Evolutionary conservation across 441 rosid species (phyloP).

Genomic region (Croton laevigatus): DNA sequence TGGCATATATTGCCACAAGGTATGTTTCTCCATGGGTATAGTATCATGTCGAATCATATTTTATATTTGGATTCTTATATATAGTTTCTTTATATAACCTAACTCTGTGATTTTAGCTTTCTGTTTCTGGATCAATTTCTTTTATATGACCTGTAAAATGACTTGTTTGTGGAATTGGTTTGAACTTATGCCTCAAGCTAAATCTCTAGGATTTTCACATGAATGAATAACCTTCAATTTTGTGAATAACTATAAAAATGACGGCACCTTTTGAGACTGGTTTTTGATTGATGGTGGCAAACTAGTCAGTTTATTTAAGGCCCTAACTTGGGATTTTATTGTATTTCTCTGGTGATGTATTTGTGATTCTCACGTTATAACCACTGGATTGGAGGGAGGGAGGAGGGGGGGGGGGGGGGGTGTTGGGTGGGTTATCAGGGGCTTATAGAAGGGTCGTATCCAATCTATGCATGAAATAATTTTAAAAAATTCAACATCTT

Average conservation of each 20-base stretch:
- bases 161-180: background rate
- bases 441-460: background rate
- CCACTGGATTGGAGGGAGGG: background rate
- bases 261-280: background rate
- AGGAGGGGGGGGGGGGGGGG: too few relatives aligned
- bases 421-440: background rate
- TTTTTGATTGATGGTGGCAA: background rate
- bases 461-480: conserved; percentile 3
- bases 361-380: background rate
- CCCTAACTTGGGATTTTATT: background rate
- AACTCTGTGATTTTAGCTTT: background rate
- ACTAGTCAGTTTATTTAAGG: background rate
- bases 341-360: background rate
- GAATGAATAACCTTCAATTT: background rate
- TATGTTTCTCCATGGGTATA: conserved; percentile 25
- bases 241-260: background rate
- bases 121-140: background rate
- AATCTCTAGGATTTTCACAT: background rate
- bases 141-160: background rate
- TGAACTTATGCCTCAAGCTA: background rate
- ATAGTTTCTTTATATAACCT: background rate
- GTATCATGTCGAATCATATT: background rate
- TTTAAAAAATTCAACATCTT: background rate
- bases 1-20: conserved; percentile 92
- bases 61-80: background rate